Evolutionary conservation across 2,329 filamentous ascomycete species (phyloP).

Genomic region (Fusarium globosum): DNA sequence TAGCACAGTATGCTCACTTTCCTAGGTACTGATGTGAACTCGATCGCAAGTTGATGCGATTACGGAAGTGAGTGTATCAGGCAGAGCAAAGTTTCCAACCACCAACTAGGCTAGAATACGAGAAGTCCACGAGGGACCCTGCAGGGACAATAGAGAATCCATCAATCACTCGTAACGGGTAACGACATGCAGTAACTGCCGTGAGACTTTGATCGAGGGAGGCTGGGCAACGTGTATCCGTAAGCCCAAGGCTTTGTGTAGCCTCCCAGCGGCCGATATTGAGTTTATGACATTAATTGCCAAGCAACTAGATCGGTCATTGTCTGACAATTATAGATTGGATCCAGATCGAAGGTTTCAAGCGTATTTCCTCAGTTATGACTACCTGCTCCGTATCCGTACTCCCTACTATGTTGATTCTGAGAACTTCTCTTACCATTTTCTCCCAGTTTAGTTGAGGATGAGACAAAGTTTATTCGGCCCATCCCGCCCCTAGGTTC

Average conservation of each 20-base stretch:
- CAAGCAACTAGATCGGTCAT: neutral
- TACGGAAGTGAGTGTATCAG: too few species aligned
- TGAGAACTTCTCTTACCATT: neutral
- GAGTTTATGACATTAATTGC: conserved; percentile 12
- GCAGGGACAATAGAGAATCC: conserved; percentile 12
- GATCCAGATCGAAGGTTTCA: neutral
- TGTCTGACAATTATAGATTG: neutral
- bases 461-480: conserved; percentile 39
- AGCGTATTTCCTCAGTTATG: neutral
- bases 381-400: neutral
- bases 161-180: conserved; percentile 29
- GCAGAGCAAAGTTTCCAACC: conserved; percentile 3
- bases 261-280: neutral
- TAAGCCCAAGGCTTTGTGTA: neutral
- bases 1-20: too few species aligned
- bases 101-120: conserved; percentile 17
- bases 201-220: conserved; percentile 27
- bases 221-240: conserved; percentile 35
- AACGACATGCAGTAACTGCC: conserved; percentile 22
- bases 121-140: conserved; percentile 8
- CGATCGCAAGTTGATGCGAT: neutral
- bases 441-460: neutral
- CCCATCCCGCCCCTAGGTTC: conserved; percentile 37
- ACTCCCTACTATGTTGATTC: neutral
- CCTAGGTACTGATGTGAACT: neutral